Conservation (phyloP, 2,329 filamentous ascomycete species). For the Sporothrix globosa region DNA sequence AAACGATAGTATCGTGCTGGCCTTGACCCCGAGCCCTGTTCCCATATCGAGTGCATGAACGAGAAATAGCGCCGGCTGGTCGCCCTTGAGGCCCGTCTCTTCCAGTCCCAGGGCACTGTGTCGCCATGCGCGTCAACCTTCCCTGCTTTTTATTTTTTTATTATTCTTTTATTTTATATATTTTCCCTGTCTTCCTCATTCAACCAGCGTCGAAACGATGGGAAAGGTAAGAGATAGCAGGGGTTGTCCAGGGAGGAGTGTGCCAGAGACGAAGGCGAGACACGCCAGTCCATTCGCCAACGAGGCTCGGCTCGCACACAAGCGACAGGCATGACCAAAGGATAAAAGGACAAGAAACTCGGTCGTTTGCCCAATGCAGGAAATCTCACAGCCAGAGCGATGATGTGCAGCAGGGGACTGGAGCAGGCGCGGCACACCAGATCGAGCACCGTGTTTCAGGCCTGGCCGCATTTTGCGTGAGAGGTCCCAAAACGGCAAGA, state of each 20-base stretch:
- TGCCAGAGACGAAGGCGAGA: constrained; percentile 4
- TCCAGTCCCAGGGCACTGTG: neutral
- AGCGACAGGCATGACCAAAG: neutral
- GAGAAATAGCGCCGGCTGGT: neutral
- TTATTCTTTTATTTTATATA: neutral
- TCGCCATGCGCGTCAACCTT: neutral
- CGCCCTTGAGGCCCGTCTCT: constrained; percentile 5
- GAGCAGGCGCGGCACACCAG: constrained; percentile 18
- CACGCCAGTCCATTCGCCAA: constrained; percentile 20
- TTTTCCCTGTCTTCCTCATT: constrained; percentile 11
- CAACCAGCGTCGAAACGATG: constrained; percentile 10
- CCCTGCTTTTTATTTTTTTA: neutral
- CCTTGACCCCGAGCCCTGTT: neutral
- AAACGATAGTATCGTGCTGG: constrained; percentile 10
- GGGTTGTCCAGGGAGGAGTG: neutral
- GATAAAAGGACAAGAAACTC: neutral
- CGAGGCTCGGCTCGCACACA: constrained; percentile 5
- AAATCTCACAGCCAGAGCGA: neutral
- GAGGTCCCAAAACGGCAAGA: constrained; percentile 8
- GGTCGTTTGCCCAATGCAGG: neutral
- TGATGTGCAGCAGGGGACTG: constrained; percentile 23
- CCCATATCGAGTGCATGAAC: constrained; percentile 1
- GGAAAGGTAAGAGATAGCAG: neutral
- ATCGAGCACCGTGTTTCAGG: constrained; percentile 30
- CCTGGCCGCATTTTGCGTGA: constrained; percentile 8